Evolutionary conservation across 2,329 filamentous ascomycete genomes (phyloP), one percentile per base, ranked within the genome.

Genomic region (Fusarium paranaense): DNA sequence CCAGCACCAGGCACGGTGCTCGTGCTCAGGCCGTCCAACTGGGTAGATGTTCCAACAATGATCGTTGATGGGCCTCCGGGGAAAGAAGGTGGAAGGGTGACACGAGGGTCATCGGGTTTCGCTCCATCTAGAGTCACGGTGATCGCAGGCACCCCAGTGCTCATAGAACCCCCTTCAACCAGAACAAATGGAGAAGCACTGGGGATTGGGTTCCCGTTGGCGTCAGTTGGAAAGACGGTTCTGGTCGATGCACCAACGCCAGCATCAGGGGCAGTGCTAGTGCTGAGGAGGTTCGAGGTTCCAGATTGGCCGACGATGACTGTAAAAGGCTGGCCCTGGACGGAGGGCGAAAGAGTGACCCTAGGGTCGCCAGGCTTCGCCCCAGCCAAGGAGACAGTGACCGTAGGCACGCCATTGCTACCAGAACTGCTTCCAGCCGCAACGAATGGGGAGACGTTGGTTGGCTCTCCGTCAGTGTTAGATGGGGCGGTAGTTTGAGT

Each of bases 21-120:
- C 4, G 72, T 76, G n/a, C 30, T 13, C 7, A 76, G 57, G 32
- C 64, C 54, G 25, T 71, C 47, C 18, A 67, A 40, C 47, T 67
- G 65, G 9, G 70, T 74, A 62, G 58, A 32, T 13, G 70, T 59
- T 9, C 75, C 70, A 20, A 77, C 59, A 6, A 77, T 61, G 27
- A 76, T 62, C 4, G 69, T 75, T 10, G 69, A 62, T 7, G 67
- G 70, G 6, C 68, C 57, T 8, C 66, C 70, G 11, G 65, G 63
- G 20, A 54, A 52, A 32, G 67, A 62, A 11, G 58, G 60, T 14
- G 58, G 45, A 22, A 64, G 18, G 14, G 50, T 70, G n/a, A 61
- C 40, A 25, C 42, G 52, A 22, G 18, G 27, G 22, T 50, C 33
- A 33, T 50, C 37, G 30, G 45, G n/a, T 22, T 42, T 59, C 14